Evolutionary conservation across 441 rosid genomes (phyloP), one percentile per base, ranked within the genome.

Genomic region (California macrophylla): DNA sequence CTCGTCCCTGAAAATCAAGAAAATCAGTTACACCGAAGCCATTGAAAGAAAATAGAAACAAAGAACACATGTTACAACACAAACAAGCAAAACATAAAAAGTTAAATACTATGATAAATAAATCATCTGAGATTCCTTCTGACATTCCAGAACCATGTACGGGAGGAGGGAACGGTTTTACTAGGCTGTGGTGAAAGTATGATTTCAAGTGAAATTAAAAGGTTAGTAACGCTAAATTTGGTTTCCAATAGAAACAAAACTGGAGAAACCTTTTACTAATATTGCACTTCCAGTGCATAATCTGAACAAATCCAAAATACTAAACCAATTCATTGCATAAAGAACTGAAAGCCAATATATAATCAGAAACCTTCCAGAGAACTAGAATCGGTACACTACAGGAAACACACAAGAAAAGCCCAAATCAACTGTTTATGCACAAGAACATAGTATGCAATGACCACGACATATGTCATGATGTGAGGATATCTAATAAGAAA

Each of bases 1-100:
- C 92, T 80, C 97, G 81, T 78, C 79, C 89, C 98, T 95, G 85
- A 67, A 75, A 78, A 73, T 69, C 61, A 76, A 72, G 69, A 62
- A 29, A 62, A 29, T 62, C 66, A 62, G 21, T 29, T 62, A 62
- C 12, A 62, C 13, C 0, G 29, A n/a, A 1, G 16, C 12, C 25
- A 12, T 24, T 23, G 26, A 58, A 56, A 2, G 64, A 52, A 64
- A 7, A 10, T 8, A 65, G 9, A 66, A 20, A 23, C 16, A 24
- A 58, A 58, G 29, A 58, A 16, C 64, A 58, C 28, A 58, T 24
- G 15, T 25, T 23, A 13, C 13, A 25, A 58, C 29, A 56, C 29
- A 58, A 24, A 58, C 29, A 58, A 18, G 60, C 24, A 7, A 20
- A 20, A 28, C 62, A 21, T 16, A 6, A 42, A n/a, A n/a, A n/a